These are phyloP conservation scores for Claviceps spartinae DNA, from an alignment of 2,329 filamentous ascomycete genomes.

Conservation along the genomic window DNA sequence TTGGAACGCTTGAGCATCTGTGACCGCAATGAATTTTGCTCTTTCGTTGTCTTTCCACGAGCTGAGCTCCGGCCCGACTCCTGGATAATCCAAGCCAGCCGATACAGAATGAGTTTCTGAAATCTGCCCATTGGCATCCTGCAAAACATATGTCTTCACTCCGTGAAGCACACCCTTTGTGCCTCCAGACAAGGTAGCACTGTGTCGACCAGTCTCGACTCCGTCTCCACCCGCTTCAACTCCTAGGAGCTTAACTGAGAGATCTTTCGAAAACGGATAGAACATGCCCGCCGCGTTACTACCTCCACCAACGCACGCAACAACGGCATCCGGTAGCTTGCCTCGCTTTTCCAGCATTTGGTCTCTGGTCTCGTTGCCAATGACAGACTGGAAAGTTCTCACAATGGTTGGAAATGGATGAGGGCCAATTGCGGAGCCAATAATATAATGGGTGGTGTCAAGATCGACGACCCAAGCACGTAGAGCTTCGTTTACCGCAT, in stretches of 20 bases:
- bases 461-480: slow-evolving; percentile 89
- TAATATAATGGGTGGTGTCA: slow-evolving; percentile 93
- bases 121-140: slow-evolving; percentile 88
- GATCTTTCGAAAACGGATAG: slow-evolving; percentile 82
- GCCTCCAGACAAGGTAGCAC: slow-evolving; percentile 75
- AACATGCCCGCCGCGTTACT: slow-evolving; percentile 97
- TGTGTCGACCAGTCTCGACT: slow-evolving; percentile 71
- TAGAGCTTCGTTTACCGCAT: slow-evolving; percentile 90
- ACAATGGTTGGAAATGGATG: slow-evolving; percentile 98
- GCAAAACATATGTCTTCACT: slow-evolving; percentile 88
- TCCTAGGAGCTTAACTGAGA: slow-evolving; percentile 73
- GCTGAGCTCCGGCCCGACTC: slow-evolving; percentile 84
- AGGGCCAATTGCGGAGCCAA: slow-evolving; percentile 91
- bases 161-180: slow-evolving; percentile 90
- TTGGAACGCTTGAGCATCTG: slow-evolving; percentile 76
- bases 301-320: slow-evolving; percentile 91
- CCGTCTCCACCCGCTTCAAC: slow-evolving; percentile 95
- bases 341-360: slow-evolving; percentile 77
- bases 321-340: slow-evolving; percentile 87
- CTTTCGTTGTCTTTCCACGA: slow-evolving; percentile 84
- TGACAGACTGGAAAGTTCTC: slow-evolving; percentile 92
- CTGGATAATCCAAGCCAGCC: slow-evolving; percentile 91
- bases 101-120: slow-evolving; percentile 92
- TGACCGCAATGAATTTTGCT: slow-evolving; percentile 81
- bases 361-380: slow-evolving; percentile 84